Evolutionary conservation across 495 filamentous ascomycete species (phyloP), one percentile per base, ranked within the genome.

Genomic region (Aspergillus leporis): DNA sequence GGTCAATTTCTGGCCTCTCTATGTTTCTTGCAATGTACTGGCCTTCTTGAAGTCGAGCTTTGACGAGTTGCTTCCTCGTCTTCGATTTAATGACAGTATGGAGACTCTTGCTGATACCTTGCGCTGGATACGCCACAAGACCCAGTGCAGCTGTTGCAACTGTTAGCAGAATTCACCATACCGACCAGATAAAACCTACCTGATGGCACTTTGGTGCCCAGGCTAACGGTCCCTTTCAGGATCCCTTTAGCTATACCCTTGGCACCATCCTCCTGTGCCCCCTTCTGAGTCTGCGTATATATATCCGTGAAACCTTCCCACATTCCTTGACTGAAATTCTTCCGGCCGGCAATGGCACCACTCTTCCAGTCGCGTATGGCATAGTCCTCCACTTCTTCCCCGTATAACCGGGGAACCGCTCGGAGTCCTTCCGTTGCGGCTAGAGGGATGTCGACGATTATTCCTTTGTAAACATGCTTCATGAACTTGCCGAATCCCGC

Each of bases 391-490:
- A 79, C 81, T 53, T 77, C 75, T 59, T 85, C 87, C 5, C 90
- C 89, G 62, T 91, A 91, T 1, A 96, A 76, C 0, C 89, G 82
- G 0, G 92, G 92, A 0, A 90, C 88, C 61, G 92, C 92, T 67
- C 93, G 90, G 58, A 93, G 89, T 1, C 91, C 91, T 64, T 93
- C 90, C 3, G 88, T 84, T 3, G 93, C 67, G 0, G 91, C 89
- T 1, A 92, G 73, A 5, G 83, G 81, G 21, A 94, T 77, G 62
- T 92, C 87, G 59, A 93, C 86, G 16, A 74, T 31, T 9, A 71
- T 53, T 1, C 73, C 75, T 56, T 74, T 78, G 56, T 67, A 72
- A 49, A 67, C 66, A 28, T 63, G 57, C 4, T 67, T 64, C 13
- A 69, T 51, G 23, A 76, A 60, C 28, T 72, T 66, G 1, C 74